Evolutionary conservation across 2,329 filamentous ascomycete genomes (phyloP), one percentile per base, ranked within the genome.

Genomic region (Alternaria atra): DNA sequence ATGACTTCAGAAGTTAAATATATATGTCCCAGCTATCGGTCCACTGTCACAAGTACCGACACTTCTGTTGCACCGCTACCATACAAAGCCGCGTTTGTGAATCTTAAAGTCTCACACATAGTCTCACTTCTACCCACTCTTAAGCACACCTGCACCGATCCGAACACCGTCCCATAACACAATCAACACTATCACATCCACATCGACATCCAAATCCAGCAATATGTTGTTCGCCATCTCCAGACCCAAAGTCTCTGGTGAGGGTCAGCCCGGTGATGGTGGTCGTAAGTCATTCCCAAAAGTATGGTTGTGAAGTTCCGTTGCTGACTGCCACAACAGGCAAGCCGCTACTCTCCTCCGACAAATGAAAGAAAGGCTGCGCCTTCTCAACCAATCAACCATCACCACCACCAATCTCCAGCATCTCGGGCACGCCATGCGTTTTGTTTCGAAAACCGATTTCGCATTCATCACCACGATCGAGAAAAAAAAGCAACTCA

Each of bases 81-180:
- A 54, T 54, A 55, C 53, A 63, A 65, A 43, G 23, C 48, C 44
- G 40, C 42, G 52, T 61, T 60, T 66, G 53, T 55, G 42, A 57
- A 58, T 54, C 57, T 58, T 64, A 59, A 63, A 64, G 65, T 71
- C 64, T 69, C 64, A 72, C 58, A 71, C 62, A 65, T 44, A 53
- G 70, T 70, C 64, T 69, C 61, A 65, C 58, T 47, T 29, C 54
- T 46, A 35, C 55, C 60, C 57, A 39, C 55, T 62, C 59, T 61
- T 65, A 69, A 69, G 60, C 64, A 59, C 58, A 34, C 58, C 46
- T 17, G 35, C 34, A 52, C 52, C 32, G n/a, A 60, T 42, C 47
- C 32, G 40, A 37, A 52, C 47, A 39, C 55, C 25, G 23, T 55
- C 27, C 52, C 52, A 42, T 57, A 55, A 61, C 15, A 44, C 23